Base-by-base conservation (phyloP, 352 stramenopile genomes). In the Pythium pyrilobum region DNA sequence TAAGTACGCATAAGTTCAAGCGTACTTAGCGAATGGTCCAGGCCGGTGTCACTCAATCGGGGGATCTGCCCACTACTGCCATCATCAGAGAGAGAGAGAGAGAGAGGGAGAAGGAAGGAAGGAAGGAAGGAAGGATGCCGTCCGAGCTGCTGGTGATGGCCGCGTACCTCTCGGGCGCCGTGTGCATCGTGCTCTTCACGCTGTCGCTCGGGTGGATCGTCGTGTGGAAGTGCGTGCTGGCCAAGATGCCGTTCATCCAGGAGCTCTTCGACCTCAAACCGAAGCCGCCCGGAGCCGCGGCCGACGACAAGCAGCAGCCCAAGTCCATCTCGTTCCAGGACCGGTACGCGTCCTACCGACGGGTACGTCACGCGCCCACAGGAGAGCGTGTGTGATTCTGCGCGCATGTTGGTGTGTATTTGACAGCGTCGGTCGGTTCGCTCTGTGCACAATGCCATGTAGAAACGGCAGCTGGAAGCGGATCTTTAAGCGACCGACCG, bases 191-290 rank as follows among this genome's bases (percentile, higher is more conserved):
- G 48, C 81, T 92, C n/a, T 77, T 86, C 53, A 92, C 81, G 47
- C 62, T 92, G 10, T 71, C 56, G 6, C 44, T 92, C 25, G 79
- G 78, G 47, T 92, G 81, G 81, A 73, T 92, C 46, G 69, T 85
- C n/a, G 81, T 92, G 48, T 92, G 81, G 81, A 92, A 89, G 65
- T 86, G 75, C 50, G 77, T 92, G 52, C 65, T 92, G 46, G 74
- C 81, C 44, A 88, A 88, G 59, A 92, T 92, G 77, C 76, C 76
- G 16, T 88, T 92, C 52, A 56, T 92, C 28, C 81, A 88, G 56
- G 81, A 92, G 61, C 73, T 92, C 21, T 87, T 92, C 66, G 81
- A 92, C 64, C 64, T 92, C 50, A 88, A 89, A 56, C 77, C 81
- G 44, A 74, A 76, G 54, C 51, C 40, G 32, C 37, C 42, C 25